These are phyloP conservation scores for Suhomyces atakaporum DNA, from an alignment of 1,139 yeast genomes.

Conservation along the genomic window DNA sequence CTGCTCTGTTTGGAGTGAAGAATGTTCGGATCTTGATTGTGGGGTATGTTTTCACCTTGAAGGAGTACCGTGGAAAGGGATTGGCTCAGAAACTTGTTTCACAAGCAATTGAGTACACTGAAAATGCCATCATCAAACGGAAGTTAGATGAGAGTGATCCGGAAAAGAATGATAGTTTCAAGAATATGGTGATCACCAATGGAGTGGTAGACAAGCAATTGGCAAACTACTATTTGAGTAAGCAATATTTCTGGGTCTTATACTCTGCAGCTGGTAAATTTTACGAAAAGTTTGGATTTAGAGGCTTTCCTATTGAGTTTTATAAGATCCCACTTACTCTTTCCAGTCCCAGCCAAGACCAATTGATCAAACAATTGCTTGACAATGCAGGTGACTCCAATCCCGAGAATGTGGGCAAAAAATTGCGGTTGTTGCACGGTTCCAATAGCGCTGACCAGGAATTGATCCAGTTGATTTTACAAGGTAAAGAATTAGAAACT, in stretches of 20 bases:
- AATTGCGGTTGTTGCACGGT: conserved; percentile 30
- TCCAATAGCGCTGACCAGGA: conserved; percentile 32
- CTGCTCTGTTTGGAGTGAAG: conserved; percentile 35
- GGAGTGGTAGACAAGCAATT: conserved; percentile 34
- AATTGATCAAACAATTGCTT: conserved; percentile 26
- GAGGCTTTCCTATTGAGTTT: conserved; percentile 38
- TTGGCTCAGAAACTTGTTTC: conserved; percentile 31
- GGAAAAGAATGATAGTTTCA: conserved; percentile 30
- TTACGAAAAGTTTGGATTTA: conserved; percentile 44
- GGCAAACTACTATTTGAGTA: conserved; percentile 39
- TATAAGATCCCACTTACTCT: conserved; percentile 32
- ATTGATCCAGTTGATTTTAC: conserved; percentile 34
- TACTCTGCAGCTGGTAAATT: conserved; percentile 39
- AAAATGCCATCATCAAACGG: conserved; percentile 30
- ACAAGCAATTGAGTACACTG: conserved; percentile 35
- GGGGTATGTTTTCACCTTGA: conserved; percentile 32
- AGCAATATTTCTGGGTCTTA: conserved; percentile 38
- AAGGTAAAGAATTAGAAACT: conserved; percentile 39
- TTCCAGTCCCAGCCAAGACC: conserved; percentile 22
- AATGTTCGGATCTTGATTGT: conserved; percentile 31
- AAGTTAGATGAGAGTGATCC: conserved; percentile 26
- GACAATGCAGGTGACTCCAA: conserved; percentile 12
- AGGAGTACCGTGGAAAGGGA: conserved; percentile 32
- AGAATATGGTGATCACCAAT: conserved; percentile 31
- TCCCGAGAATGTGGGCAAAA: conserved; percentile 27